phyloP scores from a whole-genome alignment of 768 basidiomycete species.

The Lepiota brunneoincarnata region DNA sequence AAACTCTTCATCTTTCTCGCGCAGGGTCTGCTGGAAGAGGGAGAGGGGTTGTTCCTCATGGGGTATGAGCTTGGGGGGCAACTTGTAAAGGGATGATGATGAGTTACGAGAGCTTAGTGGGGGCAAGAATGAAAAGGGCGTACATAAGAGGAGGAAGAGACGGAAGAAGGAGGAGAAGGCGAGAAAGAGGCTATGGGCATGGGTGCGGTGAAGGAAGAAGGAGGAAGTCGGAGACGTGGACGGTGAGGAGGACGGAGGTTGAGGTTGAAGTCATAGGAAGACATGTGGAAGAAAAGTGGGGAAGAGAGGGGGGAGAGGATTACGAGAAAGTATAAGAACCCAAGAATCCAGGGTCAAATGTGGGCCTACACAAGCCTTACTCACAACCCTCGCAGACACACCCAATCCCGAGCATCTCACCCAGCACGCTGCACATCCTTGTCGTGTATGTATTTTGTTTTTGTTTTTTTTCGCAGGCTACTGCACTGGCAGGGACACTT shows the following conservation, averaged over 20 bases:
- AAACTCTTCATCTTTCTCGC: slow-evolving; percentile 36
- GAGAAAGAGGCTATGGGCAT: neutral
- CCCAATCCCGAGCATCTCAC: neutral
- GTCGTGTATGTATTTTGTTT: too few species aligned
- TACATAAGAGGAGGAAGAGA: neutral
- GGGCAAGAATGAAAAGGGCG: neutral
- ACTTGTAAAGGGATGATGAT: too few species aligned
- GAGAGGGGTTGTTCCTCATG: neutral
- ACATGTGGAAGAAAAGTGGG: slow-evolving; percentile 1
- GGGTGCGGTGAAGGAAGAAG: neutral
- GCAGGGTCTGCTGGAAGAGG: slow-evolving; percentile 30
- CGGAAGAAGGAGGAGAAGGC: neutral
- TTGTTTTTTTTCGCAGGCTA: too few species aligned
- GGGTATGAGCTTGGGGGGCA: too few species aligned
- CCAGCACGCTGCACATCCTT: neutral
- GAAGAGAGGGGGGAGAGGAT: neutral
- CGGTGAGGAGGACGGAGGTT: neutral
- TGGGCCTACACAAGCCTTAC: slow-evolving; percentile 1
- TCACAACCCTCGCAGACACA: neutral
- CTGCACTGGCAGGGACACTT: too few species aligned
- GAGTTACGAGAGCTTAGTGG: too few species aligned
- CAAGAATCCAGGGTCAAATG: neutral
- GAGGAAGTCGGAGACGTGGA: neutral
- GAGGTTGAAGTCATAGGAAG: slow-evolving; percentile 1
- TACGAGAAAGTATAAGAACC: slow-evolving; percentile 1